phyloP scores from a whole-genome alignment of 352 stramenopile genomes.

The Globisporangium nunn region DNA sequence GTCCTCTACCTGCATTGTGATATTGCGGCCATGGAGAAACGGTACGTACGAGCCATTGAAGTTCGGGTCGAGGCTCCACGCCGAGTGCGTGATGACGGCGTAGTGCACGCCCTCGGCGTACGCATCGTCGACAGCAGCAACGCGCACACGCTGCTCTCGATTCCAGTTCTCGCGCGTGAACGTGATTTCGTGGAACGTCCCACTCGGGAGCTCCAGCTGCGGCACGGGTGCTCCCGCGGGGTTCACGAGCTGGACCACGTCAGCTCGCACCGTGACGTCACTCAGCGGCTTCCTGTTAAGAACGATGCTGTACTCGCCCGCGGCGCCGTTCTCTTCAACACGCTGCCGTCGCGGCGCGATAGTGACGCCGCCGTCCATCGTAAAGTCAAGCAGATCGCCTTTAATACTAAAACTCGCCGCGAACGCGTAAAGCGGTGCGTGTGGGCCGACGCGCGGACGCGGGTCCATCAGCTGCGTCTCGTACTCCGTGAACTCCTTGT shows the following conservation, averaged over 20 bases:
- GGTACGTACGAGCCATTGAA: constrained; percentile 45
- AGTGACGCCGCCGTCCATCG: constrained; percentile 64
- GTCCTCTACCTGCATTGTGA: constrained; percentile 66
- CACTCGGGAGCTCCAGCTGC: constrained; percentile 28
- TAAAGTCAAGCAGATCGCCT: constrained; percentile 60
- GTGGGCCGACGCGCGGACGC: constrained; percentile 14
- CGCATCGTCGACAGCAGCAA: constrained; percentile 46
- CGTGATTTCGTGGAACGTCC: constrained; percentile 15
- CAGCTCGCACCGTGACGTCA: constrained; percentile 33
- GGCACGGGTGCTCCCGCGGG: constrained; percentile 22
- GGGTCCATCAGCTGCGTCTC: constrained; percentile 54
- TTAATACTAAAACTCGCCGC: constrained; percentile 38
- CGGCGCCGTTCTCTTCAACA: constrained; percentile 35
- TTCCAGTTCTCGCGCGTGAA: constrained; percentile 69
- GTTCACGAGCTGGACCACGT: constrained; percentile 30
- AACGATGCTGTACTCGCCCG: constrained; percentile 58
- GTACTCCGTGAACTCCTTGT: constrained; percentile 29
- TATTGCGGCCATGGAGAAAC: constrained; percentile 50
- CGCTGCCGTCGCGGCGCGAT: constrained; percentile 36
- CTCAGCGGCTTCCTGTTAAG: constrained; percentile 56
- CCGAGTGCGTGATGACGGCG: constrained; percentile 37
- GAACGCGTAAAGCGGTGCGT: constrained; percentile 38
- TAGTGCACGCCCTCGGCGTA: constrained; percentile 63
- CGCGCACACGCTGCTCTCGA: constrained; percentile 46
- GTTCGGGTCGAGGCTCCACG: constrained; percentile 38